These are phyloP conservation scores for Cyclospora cayetanensis DNA, from an alignment of 169 alveolate genomes.

Conservation along the genomic window DNA sequence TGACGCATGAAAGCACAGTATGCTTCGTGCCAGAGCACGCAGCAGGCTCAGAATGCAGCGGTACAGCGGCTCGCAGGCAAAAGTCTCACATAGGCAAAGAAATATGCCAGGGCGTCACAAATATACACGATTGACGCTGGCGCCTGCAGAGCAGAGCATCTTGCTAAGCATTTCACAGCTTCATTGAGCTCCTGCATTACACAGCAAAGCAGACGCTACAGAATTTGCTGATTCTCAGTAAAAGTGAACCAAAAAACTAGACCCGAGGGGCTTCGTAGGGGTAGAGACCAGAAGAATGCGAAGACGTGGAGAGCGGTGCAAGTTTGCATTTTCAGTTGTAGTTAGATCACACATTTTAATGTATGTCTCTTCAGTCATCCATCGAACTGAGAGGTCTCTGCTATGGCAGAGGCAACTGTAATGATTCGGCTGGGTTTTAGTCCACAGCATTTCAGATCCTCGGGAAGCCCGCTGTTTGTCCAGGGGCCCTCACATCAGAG, in stretches of 20 bases:
- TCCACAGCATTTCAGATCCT: too few species aligned
- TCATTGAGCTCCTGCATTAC: not conserved
- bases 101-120: conserved; percentile 22
- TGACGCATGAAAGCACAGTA: too few species aligned
- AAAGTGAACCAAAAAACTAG: not conserved
- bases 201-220: not conserved
- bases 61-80: too few species aligned
- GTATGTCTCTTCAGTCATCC: conserved; percentile 15
- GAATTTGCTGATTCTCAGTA: not conserved
- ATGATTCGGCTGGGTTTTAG: conserved; percentile 36
- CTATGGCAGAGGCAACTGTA: not conserved
- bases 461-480: too few species aligned
- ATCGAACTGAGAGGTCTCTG: conserved; percentile 29
- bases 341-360: not conserved
- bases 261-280: too few species aligned
- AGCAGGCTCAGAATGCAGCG: too few species aligned
- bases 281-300: too few species aligned
- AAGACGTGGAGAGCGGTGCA: not conserved
- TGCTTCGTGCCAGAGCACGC: too few species aligned
- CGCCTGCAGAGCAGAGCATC: not conserved
- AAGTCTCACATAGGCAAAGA: conserved; percentile 6
- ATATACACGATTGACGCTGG: not conserved
- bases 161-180: not conserved
- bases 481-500: too few species aligned
- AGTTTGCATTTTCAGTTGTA: not conserved